Evolutionary conservation across 2,329 filamentous ascomycete genomes (phyloP).

Genomic region (Clonostachys chloroleuca): DNA sequence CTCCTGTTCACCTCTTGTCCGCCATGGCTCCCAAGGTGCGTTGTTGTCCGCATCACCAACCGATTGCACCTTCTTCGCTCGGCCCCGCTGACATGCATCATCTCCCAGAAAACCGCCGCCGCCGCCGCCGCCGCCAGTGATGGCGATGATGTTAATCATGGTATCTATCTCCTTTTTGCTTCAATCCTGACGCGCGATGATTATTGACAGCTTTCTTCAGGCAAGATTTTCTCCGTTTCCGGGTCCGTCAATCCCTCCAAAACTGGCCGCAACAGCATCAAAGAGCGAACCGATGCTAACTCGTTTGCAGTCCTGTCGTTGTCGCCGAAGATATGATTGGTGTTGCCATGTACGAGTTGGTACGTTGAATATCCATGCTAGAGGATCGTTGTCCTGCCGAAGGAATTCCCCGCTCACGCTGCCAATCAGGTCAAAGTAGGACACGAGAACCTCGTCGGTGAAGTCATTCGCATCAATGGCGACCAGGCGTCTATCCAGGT

Average conservation of each 20-base stretch:
- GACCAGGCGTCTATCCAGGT: constrained; percentile 98
- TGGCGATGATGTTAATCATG: constrained; percentile 29
- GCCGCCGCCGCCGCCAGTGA: constrained; percentile 25
- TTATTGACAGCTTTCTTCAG: constrained; percentile 20
- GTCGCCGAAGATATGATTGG: constrained; percentile 98
- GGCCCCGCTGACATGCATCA: constrained; percentile 11
- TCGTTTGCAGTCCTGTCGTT: constrained; percentile 70
- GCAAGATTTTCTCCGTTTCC: constrained; percentile 59
- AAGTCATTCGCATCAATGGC: constrained; percentile 95
- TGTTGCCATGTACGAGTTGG: constrained; percentile 99
- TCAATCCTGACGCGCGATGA: neutral
- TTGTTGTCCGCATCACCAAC: constrained; percentile 6
- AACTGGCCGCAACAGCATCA: constrained; percentile 1
- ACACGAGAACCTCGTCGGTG: constrained; percentile 85
- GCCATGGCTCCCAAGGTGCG: constrained; percentile 52
- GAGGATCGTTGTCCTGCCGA: neutral
- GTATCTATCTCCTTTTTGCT: constrained; percentile 21
- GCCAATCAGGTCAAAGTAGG: constrained; percentile 75
- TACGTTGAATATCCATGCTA: constrained; percentile 34
- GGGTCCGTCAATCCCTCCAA: constrained; percentile 37
- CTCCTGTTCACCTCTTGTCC: constrained; percentile 19
- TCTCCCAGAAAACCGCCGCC: no score
- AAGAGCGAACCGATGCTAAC: constrained; percentile 9
- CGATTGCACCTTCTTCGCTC: constrained; percentile 4
- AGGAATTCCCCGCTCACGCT: constrained; percentile 1